Evolutionary conservation across 768 basidiomycete genomes (phyloP).

Genomic region (Auriscalpium vulgare): DNA sequence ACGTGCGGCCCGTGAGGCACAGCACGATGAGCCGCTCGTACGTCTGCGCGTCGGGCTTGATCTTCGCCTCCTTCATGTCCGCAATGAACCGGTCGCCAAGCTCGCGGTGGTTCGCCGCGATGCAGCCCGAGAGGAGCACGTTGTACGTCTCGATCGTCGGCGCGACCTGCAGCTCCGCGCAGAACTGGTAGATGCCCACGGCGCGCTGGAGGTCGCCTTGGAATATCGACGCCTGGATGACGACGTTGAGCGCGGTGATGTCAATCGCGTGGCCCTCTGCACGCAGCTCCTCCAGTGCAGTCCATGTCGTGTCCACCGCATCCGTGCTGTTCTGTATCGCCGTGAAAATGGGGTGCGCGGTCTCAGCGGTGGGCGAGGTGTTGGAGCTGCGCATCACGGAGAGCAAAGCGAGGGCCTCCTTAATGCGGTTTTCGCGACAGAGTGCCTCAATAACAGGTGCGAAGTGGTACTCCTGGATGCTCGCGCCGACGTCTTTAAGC

Average conservation of each 20-base stretch:
- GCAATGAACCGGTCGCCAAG: conserved; percentile 60
- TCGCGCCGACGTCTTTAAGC: conserved; percentile 39
- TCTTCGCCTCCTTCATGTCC: conserved; percentile 52
- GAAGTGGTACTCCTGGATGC: conserved; percentile 65
- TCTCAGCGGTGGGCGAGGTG: conserved; percentile 41
- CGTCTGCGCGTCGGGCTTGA: conserved; percentile 51
- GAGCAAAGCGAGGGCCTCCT: conserved; percentile 56
- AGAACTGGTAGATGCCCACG: conserved; percentile 65
- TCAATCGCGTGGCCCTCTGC: conserved; percentile 46
- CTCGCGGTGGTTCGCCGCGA: conserved; percentile 47
- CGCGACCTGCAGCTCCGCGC: conserved; percentile 42
- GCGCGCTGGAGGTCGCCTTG: conserved; percentile 69
- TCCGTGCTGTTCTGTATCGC: conserved; percentile 40
- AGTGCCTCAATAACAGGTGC: conserved; percentile 72
- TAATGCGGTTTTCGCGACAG: conserved; percentile 44
- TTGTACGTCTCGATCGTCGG: conserved; percentile 67
- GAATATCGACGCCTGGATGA: conserved; percentile 55
- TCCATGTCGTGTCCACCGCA: conserved; percentile 57
- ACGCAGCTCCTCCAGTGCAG: conserved; percentile 51
- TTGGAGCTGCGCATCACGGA: conserved; percentile 49
- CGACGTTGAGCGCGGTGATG: conserved; percentile 50
- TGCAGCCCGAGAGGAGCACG: conserved; percentile 56
- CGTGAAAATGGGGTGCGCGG: conserved; percentile 45
- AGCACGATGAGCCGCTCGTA: conserved; percentile 64
- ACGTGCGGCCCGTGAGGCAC: conserved; percentile 60